Evolutionary conservation across 345 rosid species (phyloP).

Genomic region (Cardamine occulta): DNA sequence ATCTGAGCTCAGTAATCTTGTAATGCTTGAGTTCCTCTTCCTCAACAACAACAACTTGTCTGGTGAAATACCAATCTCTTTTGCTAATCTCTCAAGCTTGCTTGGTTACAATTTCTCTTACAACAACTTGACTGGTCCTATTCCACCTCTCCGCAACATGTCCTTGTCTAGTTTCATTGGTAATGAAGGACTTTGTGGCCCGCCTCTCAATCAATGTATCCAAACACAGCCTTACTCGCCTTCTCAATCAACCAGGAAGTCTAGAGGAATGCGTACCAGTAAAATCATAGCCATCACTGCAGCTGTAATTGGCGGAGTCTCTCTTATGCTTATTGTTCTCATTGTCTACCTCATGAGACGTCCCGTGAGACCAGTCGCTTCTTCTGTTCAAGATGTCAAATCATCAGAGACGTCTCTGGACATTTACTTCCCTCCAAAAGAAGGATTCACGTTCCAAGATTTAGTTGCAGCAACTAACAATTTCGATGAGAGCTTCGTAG

Average conservation of each 20-base stretch:
- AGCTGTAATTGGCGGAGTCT: constrained; percentile 72
- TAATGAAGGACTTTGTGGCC: constrained; percentile 76
- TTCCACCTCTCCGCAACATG: constrained; percentile 57
- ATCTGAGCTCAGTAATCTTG: constrained; percentile 68
- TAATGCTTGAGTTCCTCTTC: constrained; percentile 60
- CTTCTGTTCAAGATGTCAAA: constrained; percentile 50
- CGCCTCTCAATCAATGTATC: constrained; percentile 60
- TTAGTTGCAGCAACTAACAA: constrained; percentile 70
- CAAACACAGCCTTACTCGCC: constrained; percentile 45
- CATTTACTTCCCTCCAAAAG: constrained; percentile 75
- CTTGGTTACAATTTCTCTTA: constrained; percentile 81
- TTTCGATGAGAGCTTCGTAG: constrained; percentile 68
- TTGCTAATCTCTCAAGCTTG: constrained; percentile 68
- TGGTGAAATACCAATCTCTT: constrained; percentile 75
- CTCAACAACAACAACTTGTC: constrained; percentile 79
- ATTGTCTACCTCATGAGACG: constrained; percentile 62
- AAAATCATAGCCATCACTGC: constrained; percentile 67
- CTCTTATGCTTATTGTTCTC: constrained; percentile 62
- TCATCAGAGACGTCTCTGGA: constrained; percentile 44
- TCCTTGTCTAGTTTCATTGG: constrained; percentile 58
- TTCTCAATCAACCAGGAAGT: constrained; percentile 34
- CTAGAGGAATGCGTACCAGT: constrained; percentile 44
- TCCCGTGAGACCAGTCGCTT: constrained; percentile 47
- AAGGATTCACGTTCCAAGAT: constrained; percentile 82
- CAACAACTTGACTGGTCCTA: constrained; percentile 71